Conservation (phyloP, 805 yeast species). For the Suhomyces sp. region DNA sequence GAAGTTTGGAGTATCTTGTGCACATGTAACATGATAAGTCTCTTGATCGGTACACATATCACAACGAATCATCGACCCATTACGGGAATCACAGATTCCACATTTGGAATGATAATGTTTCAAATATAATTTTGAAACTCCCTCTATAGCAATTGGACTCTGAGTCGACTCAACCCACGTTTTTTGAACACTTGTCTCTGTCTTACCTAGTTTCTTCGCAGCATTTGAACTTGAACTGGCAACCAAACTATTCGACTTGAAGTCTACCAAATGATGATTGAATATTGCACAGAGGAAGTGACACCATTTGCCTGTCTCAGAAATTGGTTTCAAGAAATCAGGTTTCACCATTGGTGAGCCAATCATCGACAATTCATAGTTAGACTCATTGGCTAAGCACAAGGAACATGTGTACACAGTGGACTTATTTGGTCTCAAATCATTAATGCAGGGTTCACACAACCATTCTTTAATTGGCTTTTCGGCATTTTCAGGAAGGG, state of each 20-base stretch:
- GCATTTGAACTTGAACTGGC: background rate
- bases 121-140: conserved; percentile 26
- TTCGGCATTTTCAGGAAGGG: conserved; percentile 15
- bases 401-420: conserved; percentile 62
- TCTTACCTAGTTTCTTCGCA: background rate
- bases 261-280: conserved; percentile 35
- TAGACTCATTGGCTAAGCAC: conserved; percentile 58
- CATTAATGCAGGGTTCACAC: conserved; percentile 79
- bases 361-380: conserved; percentile 44
- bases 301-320: conserved; percentile 65
- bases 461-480: conserved; percentile 55
- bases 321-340: conserved; percentile 70
- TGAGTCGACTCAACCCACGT: conserved; percentile 14
- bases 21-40: conserved; percentile 56
- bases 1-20: conserved; percentile 46
- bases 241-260: conserved; percentile 4
- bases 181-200: background rate
- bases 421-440: conserved; percentile 56
- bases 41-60: conserved; percentile 37
- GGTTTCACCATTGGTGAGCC: conserved; percentile 46
- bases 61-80: conserved; percentile 55
- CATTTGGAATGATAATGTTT: conserved; percentile 38
- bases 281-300: conserved; percentile 73
- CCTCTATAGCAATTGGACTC: conserved; percentile 25
- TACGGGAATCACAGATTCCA: conserved; percentile 41